A percentile compares a stretch with the other conserved stretches of the same genome.
phyloP scores from a whole-genome alignment of 768 basidiomycete genomes.

The Psilocybe azurescens region DNA sequence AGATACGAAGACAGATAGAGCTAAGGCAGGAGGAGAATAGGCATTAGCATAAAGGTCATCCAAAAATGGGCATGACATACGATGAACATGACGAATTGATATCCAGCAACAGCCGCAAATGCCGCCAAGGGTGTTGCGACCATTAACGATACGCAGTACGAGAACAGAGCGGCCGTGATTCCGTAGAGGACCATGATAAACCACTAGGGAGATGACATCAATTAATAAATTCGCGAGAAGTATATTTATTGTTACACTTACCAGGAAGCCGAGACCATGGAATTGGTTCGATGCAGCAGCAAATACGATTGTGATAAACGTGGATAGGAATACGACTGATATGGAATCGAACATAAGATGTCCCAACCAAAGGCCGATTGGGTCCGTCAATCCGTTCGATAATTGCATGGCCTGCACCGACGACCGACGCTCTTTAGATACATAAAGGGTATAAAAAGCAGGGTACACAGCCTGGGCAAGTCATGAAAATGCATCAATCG shows the following conservation, averaged over 20 bases:
- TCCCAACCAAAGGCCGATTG: slow-evolving; percentile 79
- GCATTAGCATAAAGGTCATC: neutral
- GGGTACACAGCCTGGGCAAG: slow-evolving; percentile 67
- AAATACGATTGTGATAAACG: slow-evolving; percentile 68
- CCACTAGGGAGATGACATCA: slow-evolving; percentile 54
- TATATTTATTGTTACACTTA: neutral
- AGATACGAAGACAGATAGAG: slow-evolving; percentile 73
- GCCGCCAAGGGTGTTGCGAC: slow-evolving; percentile 72
- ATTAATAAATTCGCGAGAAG: neutral
- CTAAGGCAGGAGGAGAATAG: slow-evolving; percentile 33
- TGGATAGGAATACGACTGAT: slow-evolving; percentile 60
- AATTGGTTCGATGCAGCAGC: slow-evolving; percentile 65
- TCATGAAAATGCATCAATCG: neutral
- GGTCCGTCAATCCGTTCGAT: slow-evolving; percentile 75
- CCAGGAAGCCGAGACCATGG: slow-evolving; percentile 56
- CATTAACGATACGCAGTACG: slow-evolving; percentile 68
- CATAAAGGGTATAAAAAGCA: slow-evolving; percentile 82
- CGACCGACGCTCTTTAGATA: slow-evolving; percentile 71
- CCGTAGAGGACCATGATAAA: slow-evolving; percentile 74
- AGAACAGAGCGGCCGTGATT: slow-evolving; percentile 67
- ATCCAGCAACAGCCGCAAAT: slow-evolving; percentile 77
- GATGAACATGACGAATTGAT: slow-evolving; percentile 74
- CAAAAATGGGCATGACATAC: slow-evolving; percentile 41
- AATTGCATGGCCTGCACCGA: slow-evolving; percentile 85
- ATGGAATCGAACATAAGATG: slow-evolving; percentile 78